phyloP scores from a whole-genome alignment of 2,329 filamentous ascomycete species.

The Ophiocordyceps unilateralis region DNA sequence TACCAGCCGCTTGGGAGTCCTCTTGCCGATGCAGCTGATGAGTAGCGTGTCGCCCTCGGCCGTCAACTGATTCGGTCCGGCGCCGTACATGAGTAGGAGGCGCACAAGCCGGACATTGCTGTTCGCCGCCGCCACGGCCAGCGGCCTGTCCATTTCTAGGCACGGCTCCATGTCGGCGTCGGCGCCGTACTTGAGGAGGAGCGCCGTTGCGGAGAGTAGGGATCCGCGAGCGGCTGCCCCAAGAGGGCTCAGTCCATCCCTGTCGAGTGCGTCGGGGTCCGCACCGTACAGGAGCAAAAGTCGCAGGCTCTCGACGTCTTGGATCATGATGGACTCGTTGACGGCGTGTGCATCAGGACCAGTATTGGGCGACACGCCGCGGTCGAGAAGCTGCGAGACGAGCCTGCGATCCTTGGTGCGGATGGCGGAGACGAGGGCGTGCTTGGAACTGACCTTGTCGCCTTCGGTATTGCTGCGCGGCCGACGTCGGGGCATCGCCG shows the following conservation, averaged over 20 bases:
- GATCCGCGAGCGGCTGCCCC: constrained; percentile 31
- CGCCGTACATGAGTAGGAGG: constrained; percentile 43
- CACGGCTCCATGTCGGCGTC: constrained; percentile 36
- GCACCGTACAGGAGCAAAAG: constrained; percentile 39
- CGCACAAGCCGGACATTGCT: constrained; percentile 40
- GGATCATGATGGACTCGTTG: constrained; percentile 31
- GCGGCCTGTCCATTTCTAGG: constrained; percentile 33
- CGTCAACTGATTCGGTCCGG: constrained; percentile 34
- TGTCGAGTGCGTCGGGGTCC: constrained; percentile 34
- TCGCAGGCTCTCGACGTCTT: constrained; percentile 35
- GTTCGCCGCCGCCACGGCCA: constrained; percentile 30
- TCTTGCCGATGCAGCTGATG: constrained; percentile 41
- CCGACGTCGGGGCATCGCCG: constrained; percentile 32
- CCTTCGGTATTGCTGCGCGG: constrained; percentile 26
- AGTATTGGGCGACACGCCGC: constrained; percentile 34
- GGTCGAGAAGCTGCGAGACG: constrained; percentile 39
- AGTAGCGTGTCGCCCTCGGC: constrained; percentile 43
- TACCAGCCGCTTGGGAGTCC: constrained; percentile 33
- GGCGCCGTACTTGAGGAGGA: constrained; percentile 47
- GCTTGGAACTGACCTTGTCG: constrained; percentile 25
- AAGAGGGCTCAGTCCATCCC: constrained; percentile 32
- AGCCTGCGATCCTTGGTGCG: constrained; percentile 38
- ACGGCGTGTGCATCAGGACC: constrained; percentile 28
- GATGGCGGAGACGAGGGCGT: constrained; percentile 34
- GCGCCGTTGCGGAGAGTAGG: constrained; percentile 37